A percentile compares a stretch with the other conserved stretches of the same genome.
phyloP scores from a whole-genome alignment of 1,284 basidiomycete genomes.

The Fistulina hepatica region DNA sequence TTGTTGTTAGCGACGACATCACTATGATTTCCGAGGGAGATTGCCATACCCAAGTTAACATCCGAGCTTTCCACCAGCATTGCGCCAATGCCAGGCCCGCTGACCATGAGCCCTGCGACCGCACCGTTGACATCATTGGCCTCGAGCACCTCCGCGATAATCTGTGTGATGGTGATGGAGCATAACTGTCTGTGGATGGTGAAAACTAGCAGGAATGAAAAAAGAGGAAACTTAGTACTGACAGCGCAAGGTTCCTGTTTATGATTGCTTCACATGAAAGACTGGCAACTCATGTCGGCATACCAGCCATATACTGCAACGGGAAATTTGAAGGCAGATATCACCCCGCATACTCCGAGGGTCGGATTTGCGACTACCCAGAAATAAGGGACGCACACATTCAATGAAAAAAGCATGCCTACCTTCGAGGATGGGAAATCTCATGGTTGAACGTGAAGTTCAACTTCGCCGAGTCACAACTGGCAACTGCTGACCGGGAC shows the following conservation, averaged over 20 bases:
- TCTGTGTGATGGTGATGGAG: slow-evolving; percentile 80
- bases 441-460: too few species aligned
- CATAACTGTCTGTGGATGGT: too few species aligned
- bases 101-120: slow-evolving; percentile 73
- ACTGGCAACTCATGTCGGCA: slow-evolving; percentile 8
- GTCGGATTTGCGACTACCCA: slow-evolving; percentile 92
- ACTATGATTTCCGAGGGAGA: slow-evolving; percentile 3
- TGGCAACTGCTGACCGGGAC: too few species aligned
- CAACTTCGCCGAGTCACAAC: too few species aligned
- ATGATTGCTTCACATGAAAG: slow-evolving; percentile 2
- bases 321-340: slow-evolving; percentile 93
- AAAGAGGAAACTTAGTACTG: too few species aligned
- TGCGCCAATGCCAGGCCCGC: slow-evolving; percentile 74
- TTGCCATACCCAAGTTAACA: slow-evolving; percentile 59
- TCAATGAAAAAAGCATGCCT: slow-evolving; percentile 9
- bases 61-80: slow-evolving; percentile 62
- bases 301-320: slow-evolving; percentile 85
- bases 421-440: slow-evolving; percentile 83
- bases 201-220: too few species aligned
- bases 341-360: slow-evolving; percentile 82
- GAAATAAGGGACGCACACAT: slow-evolving; percentile 8
- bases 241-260: slow-evolving; percentile 79
- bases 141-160: slow-evolving; percentile 74
- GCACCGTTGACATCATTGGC: slow-evolving; percentile 76
- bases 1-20: slow-evolving; percentile 6